Evolutionary conservation across 805 yeast genomes (phyloP).

Genomic region (Blastobotrys peoriensis): DNA sequence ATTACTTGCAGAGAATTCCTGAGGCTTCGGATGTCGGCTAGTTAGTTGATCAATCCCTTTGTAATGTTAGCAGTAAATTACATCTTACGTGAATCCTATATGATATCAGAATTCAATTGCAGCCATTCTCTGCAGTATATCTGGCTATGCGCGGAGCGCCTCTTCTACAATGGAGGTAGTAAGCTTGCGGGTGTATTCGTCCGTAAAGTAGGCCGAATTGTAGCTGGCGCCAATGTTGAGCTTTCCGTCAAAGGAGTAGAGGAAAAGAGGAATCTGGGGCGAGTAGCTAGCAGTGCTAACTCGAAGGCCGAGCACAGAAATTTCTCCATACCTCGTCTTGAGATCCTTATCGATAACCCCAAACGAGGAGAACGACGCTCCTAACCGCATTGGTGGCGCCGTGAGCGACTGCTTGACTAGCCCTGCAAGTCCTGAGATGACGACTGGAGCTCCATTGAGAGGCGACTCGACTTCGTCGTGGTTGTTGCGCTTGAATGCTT

Average conservation of each 20-base stretch:
- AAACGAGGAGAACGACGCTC: not conserved
- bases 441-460: not conserved
- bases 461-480: not conserved
- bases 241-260: conserved; percentile 3
- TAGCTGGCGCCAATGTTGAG: conserved; percentile 1
- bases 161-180: not conserved
- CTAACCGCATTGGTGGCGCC: not conserved
- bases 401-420: not conserved
- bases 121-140: too few relatives aligned
- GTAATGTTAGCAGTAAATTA: too few relatives aligned
- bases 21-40: too few relatives aligned
- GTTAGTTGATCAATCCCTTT: too few relatives aligned
- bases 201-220: conserved; percentile 5
- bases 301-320: not conserved
- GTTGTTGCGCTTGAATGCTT: not conserved
- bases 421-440: not conserved
- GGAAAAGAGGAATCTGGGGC: conserved; percentile 6
- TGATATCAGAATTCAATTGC: too few relatives aligned
- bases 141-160: too few relatives aligned
- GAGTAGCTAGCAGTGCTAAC: conserved; percentile 2
- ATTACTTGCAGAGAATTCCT: too few relatives aligned
- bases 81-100: too few relatives aligned
- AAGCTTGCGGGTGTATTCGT: not conserved
- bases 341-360: not conserved
- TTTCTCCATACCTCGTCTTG: conserved; percentile 1